Base-by-base conservation (phyloP, 345 rosid genomes). In the Populus pruinosa region DNA sequence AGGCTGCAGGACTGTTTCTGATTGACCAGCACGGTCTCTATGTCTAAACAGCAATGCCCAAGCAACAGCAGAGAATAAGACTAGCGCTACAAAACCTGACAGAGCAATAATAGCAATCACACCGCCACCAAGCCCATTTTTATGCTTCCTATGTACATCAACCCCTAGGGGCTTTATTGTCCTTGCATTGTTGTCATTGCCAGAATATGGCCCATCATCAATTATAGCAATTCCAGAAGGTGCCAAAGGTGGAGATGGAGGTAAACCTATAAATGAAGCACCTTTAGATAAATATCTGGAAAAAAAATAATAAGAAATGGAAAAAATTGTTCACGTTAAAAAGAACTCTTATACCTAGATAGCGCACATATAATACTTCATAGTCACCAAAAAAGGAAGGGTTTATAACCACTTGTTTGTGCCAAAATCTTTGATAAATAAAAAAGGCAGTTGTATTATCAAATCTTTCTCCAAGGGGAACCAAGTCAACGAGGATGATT, bases 391-490 rank as follows among this genome's bases (percentile, higher is more conserved):
- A 96, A 71, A 78, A 76, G 2, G 91, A 88, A 71, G 86, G 69
- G 23, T 88, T 88, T 80, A 95, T 90, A 20, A 77, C 84, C 14
- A 96, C 90, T 87, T 89, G 86, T 81, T 92, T 96, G 68, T 85
- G 90, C 89, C 91, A 96, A 78, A 96, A 96, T 88, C 97, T 96
- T 76, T 93, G 88, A 82, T 74, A 91, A 77, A 92, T 93, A 75
- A 93, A 73, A 77, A 87, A 81, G 72, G 98, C 98, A 1, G 97
- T 93, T 77, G 91, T 80, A 70, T 87, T 87, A 76, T 96, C 97
- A 61, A 96, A 93, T 77, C 83, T 88, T 20, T 92, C 74, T 59
- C 93, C 98, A 56, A 93, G 86, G 0, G 99, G 98, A 71, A 93
- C 99, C 83, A 96, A 88, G 85, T 96, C 93, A n/a, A 87, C 72